Percentiles rank a stretch among this genome's conserved stretches.
These are phyloP conservation scores for Rhizomucor miehei DNA, from an alignment of 371 early-diverging fungal species.

Conservation along the genomic window DNA sequence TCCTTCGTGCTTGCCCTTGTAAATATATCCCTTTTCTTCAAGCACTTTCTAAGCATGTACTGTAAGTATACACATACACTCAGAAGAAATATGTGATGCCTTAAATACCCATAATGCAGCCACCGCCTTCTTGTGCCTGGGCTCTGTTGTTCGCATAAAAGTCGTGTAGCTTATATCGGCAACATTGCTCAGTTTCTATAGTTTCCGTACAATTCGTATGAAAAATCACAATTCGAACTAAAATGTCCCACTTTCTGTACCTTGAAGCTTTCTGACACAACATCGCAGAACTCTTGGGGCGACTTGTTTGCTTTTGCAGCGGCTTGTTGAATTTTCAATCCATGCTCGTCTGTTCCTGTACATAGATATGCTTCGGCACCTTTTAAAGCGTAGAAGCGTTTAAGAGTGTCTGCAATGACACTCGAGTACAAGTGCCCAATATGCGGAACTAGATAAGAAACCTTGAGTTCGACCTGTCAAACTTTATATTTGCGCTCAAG, in stretches of 20 bases:
- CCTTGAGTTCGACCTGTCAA: neutral
- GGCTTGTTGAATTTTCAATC: slow-evolving; percentile 95
- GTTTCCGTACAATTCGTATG: no score
- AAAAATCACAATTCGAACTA: slow-evolving; percentile 1
- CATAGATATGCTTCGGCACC: slow-evolving; percentile 61
- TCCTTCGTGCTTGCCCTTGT: slow-evolving; percentile 89
- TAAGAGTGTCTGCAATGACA: slow-evolving; percentile 82
- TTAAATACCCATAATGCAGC: slow-evolving; percentile 69
- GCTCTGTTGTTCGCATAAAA: slow-evolving; percentile 88
- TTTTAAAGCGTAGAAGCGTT: slow-evolving; percentile 70
- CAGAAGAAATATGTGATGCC: neutral
- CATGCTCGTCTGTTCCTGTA: slow-evolving; percentile 97
- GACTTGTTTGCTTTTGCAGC: slow-evolving; percentile 59
- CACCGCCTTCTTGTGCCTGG: slow-evolving; percentile 71
- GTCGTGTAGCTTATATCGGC: slow-evolving; percentile 79
- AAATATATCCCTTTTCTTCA: slow-evolving; percentile 74
- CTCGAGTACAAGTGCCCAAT: slow-evolving; percentile 93
- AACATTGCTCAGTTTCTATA: slow-evolving; percentile 57
- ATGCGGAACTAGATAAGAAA: slow-evolving; percentile 70
- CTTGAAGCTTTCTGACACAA: slow-evolving; percentile 75
- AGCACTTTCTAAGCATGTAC: slow-evolving; percentile 49
- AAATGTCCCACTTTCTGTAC: slow-evolving; percentile 34
- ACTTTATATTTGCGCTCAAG: neutral
- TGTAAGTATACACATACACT: neutral
- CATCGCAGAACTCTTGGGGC: slow-evolving; percentile 76